Evolutionary conservation across 345 rosid species (phyloP), one percentile per base, ranked within the genome.

Genomic region (Geranium rotundifolium): DNA sequence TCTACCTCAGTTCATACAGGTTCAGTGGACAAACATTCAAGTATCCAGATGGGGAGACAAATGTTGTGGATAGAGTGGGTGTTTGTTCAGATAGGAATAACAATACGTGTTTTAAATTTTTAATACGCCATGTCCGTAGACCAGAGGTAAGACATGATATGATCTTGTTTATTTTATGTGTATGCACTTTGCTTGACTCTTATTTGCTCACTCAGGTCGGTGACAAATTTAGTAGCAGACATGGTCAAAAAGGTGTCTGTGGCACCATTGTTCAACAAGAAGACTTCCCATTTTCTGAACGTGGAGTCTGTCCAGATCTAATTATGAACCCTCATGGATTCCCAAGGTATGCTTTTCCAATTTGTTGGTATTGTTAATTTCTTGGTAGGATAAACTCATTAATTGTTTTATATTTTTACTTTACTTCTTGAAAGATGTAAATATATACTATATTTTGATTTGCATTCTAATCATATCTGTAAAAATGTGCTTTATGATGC

Each of bases 271-370:
- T 92, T 75, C 91, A 82, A 67, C 98, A 92, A 72, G 98, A 92
- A 84, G 98, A 87, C 72, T 87, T 89, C 73, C 97, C 98, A 50
- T 89, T 89, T 79, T 89, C 95, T 60, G 98, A 89, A 67, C 95
- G 88, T 72, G 98, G 98, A 58, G 81, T 92, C 67, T 92, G 98
- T 73, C 91, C 97, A 62, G 98, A 92, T 79, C 76, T 92, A 63
- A 92, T 89, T 65, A 92, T 92, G 97, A 92, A 92, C 63, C 98
- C 97, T 66, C 98, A 92, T 83, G 97, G 98, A 29, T 92, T 92
- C 75, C 98, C 98, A 58, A 89, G 98, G 96, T 89, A 66, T 64
- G 7, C 54, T 23, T 23, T 23, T 23, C 27, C 27, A 23, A 23
- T 23, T 23, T 23, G 27, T 23, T 23, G 27, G 17, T 55, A 10